These are phyloP conservation scores for Chenopodium quinoa DNA, from an alignment of 148 eudicot species.

Conservation along the genomic window DNA sequence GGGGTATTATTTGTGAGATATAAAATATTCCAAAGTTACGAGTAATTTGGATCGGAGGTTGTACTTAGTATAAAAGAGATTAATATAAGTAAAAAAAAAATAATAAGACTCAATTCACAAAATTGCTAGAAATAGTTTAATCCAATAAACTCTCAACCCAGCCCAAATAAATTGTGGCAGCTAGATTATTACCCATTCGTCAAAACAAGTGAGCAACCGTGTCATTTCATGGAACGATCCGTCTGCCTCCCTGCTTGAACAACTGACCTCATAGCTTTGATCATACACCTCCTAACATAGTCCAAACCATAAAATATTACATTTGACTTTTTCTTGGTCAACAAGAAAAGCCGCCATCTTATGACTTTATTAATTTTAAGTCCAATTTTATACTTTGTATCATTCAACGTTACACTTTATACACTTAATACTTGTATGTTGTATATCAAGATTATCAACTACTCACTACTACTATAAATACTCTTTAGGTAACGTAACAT, in stretches of 20 bases:
- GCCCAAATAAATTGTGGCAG: too few species aligned
- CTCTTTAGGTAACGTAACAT: not conserved
- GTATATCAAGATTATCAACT: not conserved
- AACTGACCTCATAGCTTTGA: not conserved
- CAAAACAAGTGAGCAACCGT: not conserved
- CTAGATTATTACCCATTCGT: too few species aligned
- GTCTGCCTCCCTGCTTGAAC: not conserved
- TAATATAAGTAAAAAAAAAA: too few species aligned
- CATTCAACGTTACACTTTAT: not conserved
- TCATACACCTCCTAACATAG: not conserved
- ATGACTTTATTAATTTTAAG: not conserved
- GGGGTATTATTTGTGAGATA: too few species aligned
- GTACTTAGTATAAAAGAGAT: too few species aligned
- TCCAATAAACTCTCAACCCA: too few species aligned
- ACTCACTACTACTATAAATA: not conserved
- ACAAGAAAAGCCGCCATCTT: not conserved
- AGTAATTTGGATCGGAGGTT: too few species aligned
- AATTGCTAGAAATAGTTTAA: too few species aligned
- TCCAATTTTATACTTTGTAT: not conserved
- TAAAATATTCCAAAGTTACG: too few species aligned
- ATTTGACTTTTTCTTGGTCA: not conserved
- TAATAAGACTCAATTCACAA: too few species aligned
- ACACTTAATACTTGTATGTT: too few species aligned
- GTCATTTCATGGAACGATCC: not conserved
- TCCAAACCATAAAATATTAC: not conserved